Base-by-base conservation (phyloP, 345 rosid species). In the Gossypium herbaceum region DNA sequence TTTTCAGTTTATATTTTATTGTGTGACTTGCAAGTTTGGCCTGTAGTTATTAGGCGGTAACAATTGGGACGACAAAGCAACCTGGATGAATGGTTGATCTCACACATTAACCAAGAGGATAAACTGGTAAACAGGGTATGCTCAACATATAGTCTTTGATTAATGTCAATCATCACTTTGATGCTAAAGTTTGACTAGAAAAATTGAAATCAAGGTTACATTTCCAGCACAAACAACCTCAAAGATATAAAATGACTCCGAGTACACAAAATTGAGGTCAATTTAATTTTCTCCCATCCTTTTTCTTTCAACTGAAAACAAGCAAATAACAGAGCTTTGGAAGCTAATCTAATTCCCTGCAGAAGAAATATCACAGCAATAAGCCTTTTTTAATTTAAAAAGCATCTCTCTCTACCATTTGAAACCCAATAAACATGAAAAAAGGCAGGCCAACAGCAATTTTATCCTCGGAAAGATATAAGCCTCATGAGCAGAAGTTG, bases 401-500 rank as follows among this genome's bases (percentile, higher is more conserved):
- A 74, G 12, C 20, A 41, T 43, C 20, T 50, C 62, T 27, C 24
- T 67, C 59, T 29, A 12, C 50, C 43, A 66, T 11, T 55, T 19
- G 51, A 77, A 73, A 77, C 27, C 51, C 4, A 70, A 47, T 68
- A 62, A 64, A 25, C 58, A 43, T 19, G 73, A 27, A 20, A 77
- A 59, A 16, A 56, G 3, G 55, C 16, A 20, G 52, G 77, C 34
- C 13, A 61, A 24, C 50, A 83, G 80, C 72, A 67, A 77, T 27
- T 56, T 58, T 64, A 64, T 76, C 82, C 75, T 68, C 17, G 1
- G 74, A 73, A 22, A 65, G 71, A 73, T 22, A 81, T 50, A 15
- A 8, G 71, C 29, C 55, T n/a, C 54, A 3, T 39, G 48, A 61
- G 56, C 77, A 41, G 79, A 51, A 71, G 75, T 45, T 34, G 95